A percentile compares a stretch with the other conserved stretches of the same genome.
Evolutionary conservation across 192 early-diverging fungal genomes (phyloP).

Genomic region (Linnemannia hyalina): DNA sequence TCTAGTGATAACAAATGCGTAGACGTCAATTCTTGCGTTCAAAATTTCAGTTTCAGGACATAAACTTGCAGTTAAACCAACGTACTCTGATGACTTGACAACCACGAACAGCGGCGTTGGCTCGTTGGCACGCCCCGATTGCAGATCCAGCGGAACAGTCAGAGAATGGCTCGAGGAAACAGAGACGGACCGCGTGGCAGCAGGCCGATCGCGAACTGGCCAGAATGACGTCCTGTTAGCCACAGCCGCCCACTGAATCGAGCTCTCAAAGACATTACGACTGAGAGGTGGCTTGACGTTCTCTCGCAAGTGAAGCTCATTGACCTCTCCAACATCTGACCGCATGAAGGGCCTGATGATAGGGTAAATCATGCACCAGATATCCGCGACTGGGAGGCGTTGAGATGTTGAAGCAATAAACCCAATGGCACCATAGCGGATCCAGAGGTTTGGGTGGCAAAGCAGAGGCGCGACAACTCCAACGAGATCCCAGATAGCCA

Average conservation of each 20-base stretch:
- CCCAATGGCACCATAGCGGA: slow-evolving; percentile 79
- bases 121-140: slow-evolving; percentile 23
- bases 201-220: slow-evolving; percentile 60
- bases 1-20: slow-evolving; percentile 30
- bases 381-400: slow-evolving; percentile 74
- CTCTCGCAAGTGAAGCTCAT: slow-evolving; percentile 70
- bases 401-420: slow-evolving; percentile 76
- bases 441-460: slow-evolving; percentile 87
- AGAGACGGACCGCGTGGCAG: slow-evolving; percentile 24
- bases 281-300: slow-evolving; percentile 78
- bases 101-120: slow-evolving; percentile 37
- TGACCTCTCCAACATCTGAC: slow-evolving; percentile 74
- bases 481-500: slow-evolving; percentile 81
- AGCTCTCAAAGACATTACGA: slow-evolving; percentile 29
- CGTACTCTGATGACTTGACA: slow-evolving; percentile 65
- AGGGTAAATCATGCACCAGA: slow-evolving; percentile 84
- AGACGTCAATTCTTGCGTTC: background rate
- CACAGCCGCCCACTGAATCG: slow-evolving; percentile 69
- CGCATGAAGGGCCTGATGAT: slow-evolving; percentile 76
- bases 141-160: slow-evolving; percentile 36
- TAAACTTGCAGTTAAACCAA: background rate
- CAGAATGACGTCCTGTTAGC: slow-evolving; percentile 65
- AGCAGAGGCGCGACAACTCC: slow-evolving; percentile 78
- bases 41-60: background rate
- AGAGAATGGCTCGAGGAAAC: slow-evolving; percentile 29